These are phyloP conservation scores for Coemansia sp. DNA, from an alignment of 192 early-diverging fungal genomes.

Conservation along the genomic window DNA sequence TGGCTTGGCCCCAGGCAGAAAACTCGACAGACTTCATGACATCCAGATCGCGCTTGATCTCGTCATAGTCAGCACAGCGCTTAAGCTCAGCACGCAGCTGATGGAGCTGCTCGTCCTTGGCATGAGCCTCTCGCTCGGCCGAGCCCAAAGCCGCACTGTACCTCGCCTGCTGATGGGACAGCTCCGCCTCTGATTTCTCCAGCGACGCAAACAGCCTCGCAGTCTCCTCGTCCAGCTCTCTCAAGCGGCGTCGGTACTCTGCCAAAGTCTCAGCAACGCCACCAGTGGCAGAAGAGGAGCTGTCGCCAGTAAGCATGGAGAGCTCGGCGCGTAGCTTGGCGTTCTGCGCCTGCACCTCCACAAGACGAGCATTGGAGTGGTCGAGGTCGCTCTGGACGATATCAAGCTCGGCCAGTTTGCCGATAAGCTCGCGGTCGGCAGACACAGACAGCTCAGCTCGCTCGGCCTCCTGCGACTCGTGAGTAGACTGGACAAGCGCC, in stretches of 20 bases:
- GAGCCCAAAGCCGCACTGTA: slow-evolving; percentile 11
- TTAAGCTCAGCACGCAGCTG: slow-evolving; percentile 58
- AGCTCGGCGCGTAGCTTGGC: slow-evolving; percentile 56
- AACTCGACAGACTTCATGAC: slow-evolving; percentile 73
- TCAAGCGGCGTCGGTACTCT: slow-evolving; percentile 40
- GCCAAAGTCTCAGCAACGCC: slow-evolving; percentile 39
- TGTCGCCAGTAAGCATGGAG: slow-evolving; percentile 29
- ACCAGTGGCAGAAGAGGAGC: neutral
- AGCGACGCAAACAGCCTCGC: slow-evolving; percentile 34
- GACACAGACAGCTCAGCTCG: slow-evolving; percentile 59
- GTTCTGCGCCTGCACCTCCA: slow-evolving; percentile 72
- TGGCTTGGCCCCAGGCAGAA: slow-evolving; percentile 59
- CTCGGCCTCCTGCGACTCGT: slow-evolving; percentile 56
- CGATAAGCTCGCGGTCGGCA: slow-evolving; percentile 75
- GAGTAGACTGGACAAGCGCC: slow-evolving; percentile 64
- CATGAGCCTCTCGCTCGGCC: slow-evolving; percentile 33
- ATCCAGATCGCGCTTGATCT: slow-evolving; percentile 84
- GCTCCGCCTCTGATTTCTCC: slow-evolving; percentile 39
- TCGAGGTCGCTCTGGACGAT: slow-evolving; percentile 86
- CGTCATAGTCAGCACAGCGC: slow-evolving; percentile 80
- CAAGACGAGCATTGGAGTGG: slow-evolving; percentile 70
- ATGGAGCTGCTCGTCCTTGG: slow-evolving; percentile 64
- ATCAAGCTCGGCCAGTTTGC: slow-evolving; percentile 85
- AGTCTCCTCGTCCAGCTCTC: slow-evolving; percentile 42
- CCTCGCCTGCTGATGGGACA: slow-evolving; percentile 29